Conservation (phyloP, 129 eudicot genomes). For the Centrapalus pauciflorus region DNA sequence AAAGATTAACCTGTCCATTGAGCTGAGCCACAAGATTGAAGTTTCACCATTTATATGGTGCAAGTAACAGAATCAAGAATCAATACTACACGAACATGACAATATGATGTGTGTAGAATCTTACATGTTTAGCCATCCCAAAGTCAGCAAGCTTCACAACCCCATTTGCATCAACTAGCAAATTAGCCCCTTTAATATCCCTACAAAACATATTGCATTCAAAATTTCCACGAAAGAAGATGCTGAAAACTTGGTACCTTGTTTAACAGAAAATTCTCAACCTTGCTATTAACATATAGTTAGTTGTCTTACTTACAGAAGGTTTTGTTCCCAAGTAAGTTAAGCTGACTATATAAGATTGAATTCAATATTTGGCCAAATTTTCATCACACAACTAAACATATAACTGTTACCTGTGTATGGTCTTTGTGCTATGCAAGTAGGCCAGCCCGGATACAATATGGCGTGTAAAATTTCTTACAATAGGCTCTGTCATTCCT, state of each 20-base stretch:
- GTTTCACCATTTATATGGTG: not conserved
- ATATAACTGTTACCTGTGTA: constrained; percentile 63
- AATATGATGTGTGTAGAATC: constrained; percentile 20
- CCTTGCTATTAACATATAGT: not conserved
- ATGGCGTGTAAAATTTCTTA: constrained; percentile 89
- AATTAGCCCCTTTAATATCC: constrained; percentile 96
- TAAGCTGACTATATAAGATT: not conserved
- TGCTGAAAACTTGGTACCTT: not conserved
- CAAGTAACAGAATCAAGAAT: not conserved
- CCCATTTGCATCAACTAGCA: constrained; percentile 89
- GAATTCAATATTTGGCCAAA: too few species aligned
- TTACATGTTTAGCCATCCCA: constrained; percentile 99
- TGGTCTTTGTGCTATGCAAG: constrained; percentile 77
- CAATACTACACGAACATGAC: constrained; percentile 5
- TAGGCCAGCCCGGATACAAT: constrained; percentile 87
- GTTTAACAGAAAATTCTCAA: not conserved
- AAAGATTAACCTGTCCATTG: constrained; percentile 67
- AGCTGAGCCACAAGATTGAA: constrained; percentile 47
- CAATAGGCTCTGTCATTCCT: constrained; percentile 75
- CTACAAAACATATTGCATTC: constrained; percentile 26
- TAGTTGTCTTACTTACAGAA: not conserved
- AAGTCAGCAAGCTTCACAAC: constrained; percentile 98
- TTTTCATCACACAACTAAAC: not conserved
- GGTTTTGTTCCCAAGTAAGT: not conserved
- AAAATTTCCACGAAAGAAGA: constrained; percentile 16